Base-by-base conservation (phyloP, 768 basidiomycete genomes). In the Lyophyllum atratum region DNA sequence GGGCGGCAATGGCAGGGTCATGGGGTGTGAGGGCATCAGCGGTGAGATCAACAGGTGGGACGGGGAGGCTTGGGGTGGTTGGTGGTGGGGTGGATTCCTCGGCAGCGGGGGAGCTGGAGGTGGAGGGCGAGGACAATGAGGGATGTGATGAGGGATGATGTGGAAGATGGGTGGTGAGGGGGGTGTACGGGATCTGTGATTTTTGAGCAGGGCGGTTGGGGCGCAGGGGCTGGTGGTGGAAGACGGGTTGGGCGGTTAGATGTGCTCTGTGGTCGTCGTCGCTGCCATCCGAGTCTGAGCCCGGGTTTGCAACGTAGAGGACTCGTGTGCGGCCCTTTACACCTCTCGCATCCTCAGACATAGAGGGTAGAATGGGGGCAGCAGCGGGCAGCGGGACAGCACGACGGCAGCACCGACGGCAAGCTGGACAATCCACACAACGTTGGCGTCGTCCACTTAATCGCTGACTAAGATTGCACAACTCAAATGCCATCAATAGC, bases 1-100 rank as follows among this genome's bases (percentile, higher is more conserved):
- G 26, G 28, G 49, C n/a, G 14, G 54, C 48, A 50, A 59, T 55
- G 24, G 65, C 25, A 19, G 68, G 70, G 33, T 76, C 74, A 53
- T 61, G 72, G 62, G 28, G 68, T 59, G 75, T 68, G 40, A 74
- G 69, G 51, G 70, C 68, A 55, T 79, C 78, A 10, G 70, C 66
- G 11, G 72, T 48, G 29, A 78, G 63, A 59, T 76, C 77, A 39
- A 75, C 76, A 22, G 78, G 74, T 50, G 76, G 82, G 17, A 68
- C 73, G 28, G 73, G 72, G 61, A 82, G 75, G 48, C 78, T 81
- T 12, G 88, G 86, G 11, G 88, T 87, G 64, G 78, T 81, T 25
- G 87, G 87, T 4, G 88, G 87, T 55, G 89, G 87, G n/a, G 87
- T 85, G 3, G 85, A 82, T 59, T 87, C 86, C 48, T 84, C 79